Base-by-base conservation (phyloP, 768 basidiomycete genomes). In the Trametes elegans region DNA sequence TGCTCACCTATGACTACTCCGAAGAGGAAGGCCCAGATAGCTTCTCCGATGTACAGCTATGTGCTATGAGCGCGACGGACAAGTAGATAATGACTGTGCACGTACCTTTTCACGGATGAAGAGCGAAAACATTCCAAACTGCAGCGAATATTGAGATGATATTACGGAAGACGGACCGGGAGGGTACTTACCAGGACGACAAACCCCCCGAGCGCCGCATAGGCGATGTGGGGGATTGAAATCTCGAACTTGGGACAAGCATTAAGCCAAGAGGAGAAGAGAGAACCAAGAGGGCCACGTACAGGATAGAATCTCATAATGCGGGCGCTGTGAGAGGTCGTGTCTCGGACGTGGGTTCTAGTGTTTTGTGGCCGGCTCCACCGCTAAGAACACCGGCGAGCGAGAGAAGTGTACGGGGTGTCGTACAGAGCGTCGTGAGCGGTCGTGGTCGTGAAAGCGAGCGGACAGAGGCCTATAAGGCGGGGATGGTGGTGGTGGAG, bases 81-180 rank as follows among this genome's bases (percentile, higher is more conserved):
- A 21, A 31, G 3, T 42, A 26, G 35, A 13, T 8, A 13, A 5
- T 11, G n/a, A 2, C 9, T 7, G 7, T 10, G 11, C 16, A 13
- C 74, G 38, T 49, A 87, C 88, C 75, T 81, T 84, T 75, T 95
- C 93, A 66, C 94, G 87, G 63, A 98, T 80, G 62, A 98, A 83
- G 6, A 95, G 78, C 3, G 92, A 93, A 73, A 95, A 91, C 91
- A 96, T 93, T 70, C 92, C 92, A 71, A 96, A 97, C 90, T 93
- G 56, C 7, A 39, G 23, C 16, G 28, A 45, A 28, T 9, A 32
- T 29, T 42, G 49, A 61, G 39, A 53, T 46, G 14, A 21, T 40
- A 44, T n/a, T 19, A 21, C 24, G 26, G 10, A 7, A 14, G 23
- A 4, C 7, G 45, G 42, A 38, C 41, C 35, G 31, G 19, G 16